Base-by-base conservation (phyloP, 2,329 filamentous ascomycete species). In the Aaosphaeria arxii region DNA sequence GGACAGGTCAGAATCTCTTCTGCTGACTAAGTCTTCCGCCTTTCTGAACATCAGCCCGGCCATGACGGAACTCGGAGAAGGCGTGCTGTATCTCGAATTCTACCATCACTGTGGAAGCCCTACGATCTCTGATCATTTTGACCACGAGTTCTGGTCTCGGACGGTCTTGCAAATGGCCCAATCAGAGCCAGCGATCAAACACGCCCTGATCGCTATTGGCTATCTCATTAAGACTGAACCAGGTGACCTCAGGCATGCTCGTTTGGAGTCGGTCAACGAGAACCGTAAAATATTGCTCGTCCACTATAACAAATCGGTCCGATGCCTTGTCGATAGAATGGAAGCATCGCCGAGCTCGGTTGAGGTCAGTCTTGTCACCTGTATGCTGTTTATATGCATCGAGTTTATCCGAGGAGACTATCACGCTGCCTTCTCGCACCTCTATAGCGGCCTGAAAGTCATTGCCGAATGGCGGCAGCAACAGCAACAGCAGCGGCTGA, bases 371-470 rank as follows among this genome's bases (percentile, higher is more conserved):
- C 61, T 77, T 17, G 71, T 76, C 41, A 64, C 70, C 3, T 77
- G 74, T 45, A 53, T 76, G 43, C 47, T 76, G 1, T 77, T 77
- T 50, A 61, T 74, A 5, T 71, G 66, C 44, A 62, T 77, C 40
- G 75, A 77, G 46, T 69, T 71, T 30, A 49, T 77, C 4, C 66
- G 70, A 9, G 74, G 71, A 1, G 69, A 73, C 31, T 74, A 73
- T 42, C 54, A 61, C 7, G 62, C 71, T 0, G 74, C 67, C 9
- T 66, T 71, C 30, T 54, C 57, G 4, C 76, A 79, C 53, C 63
- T 79, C 5, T 64, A 67, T n/a, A 75, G 65, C 38, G 76, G 77
- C 0, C 46, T 77, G 4, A 70, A 64, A 36, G 59, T 78, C 17
- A 52, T 64, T 13, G 36, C 52, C 9, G 53, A 57, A 32, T 52